A percentile compares a stretch with the other conserved stretches of the same genome.
phyloP scores from a whole-genome alignment of 2,329 filamentous ascomycete species.

The Pyrenophora seminiperda region DNA sequence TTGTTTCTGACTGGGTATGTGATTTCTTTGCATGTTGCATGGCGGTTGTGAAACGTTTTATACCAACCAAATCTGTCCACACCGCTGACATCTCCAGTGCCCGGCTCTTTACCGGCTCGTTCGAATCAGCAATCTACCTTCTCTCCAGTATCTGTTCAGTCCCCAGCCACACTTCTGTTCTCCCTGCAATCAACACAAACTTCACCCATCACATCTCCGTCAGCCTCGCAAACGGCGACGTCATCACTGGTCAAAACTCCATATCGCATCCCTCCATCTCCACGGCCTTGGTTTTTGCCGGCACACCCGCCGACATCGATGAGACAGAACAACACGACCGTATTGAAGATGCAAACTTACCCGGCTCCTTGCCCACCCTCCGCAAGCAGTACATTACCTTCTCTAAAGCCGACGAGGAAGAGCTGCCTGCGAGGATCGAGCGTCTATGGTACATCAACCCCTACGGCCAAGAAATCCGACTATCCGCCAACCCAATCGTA shows the following conservation, averaged over 20 bases:
- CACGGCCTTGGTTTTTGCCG: constrained; percentile 32
- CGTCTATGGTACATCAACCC: constrained; percentile 98
- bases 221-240: constrained; percentile 72
- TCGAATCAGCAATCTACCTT: constrained; percentile 91
- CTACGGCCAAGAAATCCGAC: constrained; percentile 93
- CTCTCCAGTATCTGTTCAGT: constrained; percentile 87
- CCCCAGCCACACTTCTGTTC: constrained; percentile 73
- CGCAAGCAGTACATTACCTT: constrained; percentile 82
- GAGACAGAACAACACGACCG: constrained; percentile 64
- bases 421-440: constrained; percentile 76
- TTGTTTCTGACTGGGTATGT: constrained; percentile 58
- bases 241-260: constrained; percentile 86
- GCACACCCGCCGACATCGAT: constrained; percentile 29
- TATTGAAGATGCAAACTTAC: constrained; percentile 80
- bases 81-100: constrained; percentile 60
- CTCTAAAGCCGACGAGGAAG: constrained; percentile 73
- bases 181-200: constrained; percentile 92
- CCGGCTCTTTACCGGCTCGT: constrained; percentile 86
- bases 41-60: neutral
- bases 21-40: neutral
- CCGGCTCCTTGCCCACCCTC: constrained; percentile 78
- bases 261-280: constrained; percentile 42
- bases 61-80: too few relatives aligned
- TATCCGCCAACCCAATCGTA: constrained; percentile 80
- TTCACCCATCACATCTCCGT: constrained; percentile 95